These are phyloP conservation scores for Taiozyma onychis DNA, from an alignment of 1,139 yeast species.

Conservation along the genomic window DNA sequence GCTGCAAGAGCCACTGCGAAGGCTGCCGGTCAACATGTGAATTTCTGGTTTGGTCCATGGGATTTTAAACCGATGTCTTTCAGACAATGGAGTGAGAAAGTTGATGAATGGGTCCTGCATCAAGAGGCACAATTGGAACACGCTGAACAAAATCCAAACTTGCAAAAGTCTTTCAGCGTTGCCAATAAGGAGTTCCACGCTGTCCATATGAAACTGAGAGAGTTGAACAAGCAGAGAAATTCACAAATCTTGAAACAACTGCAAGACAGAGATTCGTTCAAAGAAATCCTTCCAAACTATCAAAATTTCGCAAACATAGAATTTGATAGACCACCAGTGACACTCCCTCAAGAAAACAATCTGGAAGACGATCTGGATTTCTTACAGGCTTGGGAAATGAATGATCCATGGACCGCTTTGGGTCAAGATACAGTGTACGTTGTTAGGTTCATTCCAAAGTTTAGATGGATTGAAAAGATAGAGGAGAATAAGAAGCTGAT, in stretches of 20 bases:
- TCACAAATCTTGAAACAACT: slow-evolving; percentile 17
- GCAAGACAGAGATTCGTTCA: slow-evolving; percentile 9
- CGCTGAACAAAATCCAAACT: background rate
- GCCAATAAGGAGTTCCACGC: slow-evolving; percentile 6
- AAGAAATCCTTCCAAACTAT: slow-evolving; percentile 13
- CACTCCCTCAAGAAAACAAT: slow-evolving; percentile 16
- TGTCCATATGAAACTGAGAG: slow-evolving; percentile 14
- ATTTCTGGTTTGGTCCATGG: slow-evolving; percentile 58
- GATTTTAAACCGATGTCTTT: slow-evolving; percentile 47
- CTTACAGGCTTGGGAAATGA: slow-evolving; percentile 21
- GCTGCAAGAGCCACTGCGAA: slow-evolving; percentile 41
- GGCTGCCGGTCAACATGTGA: slow-evolving; percentile 38
- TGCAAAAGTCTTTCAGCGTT: background rate
- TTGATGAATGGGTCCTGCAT: slow-evolving; percentile 28
- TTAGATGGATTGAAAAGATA: slow-evolving; percentile 22
- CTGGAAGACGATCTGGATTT: slow-evolving; percentile 19
- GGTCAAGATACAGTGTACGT: slow-evolving; percentile 40
- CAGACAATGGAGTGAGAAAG: slow-evolving; percentile 39
- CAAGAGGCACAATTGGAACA: slow-evolving; percentile 5
- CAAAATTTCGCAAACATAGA: slow-evolving; percentile 10
- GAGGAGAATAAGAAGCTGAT: slow-evolving; percentile 1
- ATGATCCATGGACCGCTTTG: slow-evolving; percentile 49
- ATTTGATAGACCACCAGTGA: slow-evolving; percentile 5
- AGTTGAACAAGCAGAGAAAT: slow-evolving; percentile 13
- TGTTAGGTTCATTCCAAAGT: slow-evolving; percentile 40